A percentile compares a stretch with the other conserved stretches of the same genome.
Conservation (phyloP, 306 rosid genomes). For the Rosa multiflora region DNA sequence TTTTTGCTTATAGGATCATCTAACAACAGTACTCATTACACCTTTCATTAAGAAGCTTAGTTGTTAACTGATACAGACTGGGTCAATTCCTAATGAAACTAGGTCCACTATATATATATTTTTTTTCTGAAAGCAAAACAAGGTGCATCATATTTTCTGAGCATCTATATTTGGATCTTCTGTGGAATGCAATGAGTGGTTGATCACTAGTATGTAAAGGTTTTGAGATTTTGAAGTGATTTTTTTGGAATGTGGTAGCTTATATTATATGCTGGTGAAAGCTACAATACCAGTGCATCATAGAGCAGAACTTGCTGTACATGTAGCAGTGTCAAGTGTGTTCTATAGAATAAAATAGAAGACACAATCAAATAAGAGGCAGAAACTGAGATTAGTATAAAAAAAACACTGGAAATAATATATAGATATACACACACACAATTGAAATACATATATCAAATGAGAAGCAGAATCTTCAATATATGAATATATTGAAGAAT, state of each 20-base stretch:
- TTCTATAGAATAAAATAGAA: background rate
- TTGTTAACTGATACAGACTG: constrained; percentile 1
- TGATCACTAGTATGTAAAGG: background rate
- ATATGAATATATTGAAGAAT: background rate
- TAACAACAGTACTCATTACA: background rate
- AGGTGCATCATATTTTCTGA: too few relatives aligned
- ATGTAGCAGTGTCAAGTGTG: background rate
- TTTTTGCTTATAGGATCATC: background rate
- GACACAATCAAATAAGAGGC: background rate
- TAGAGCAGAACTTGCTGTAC: background rate
- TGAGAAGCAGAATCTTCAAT: too few relatives aligned
- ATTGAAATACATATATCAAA: background rate
- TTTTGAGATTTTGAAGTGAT: background rate
- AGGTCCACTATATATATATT: background rate
- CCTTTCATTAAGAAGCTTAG: background rate
- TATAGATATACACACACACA: too few relatives aligned
- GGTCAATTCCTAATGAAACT: background rate
- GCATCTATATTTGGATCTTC: too few relatives aligned
- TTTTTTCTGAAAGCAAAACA: too few relatives aligned
- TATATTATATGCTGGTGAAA: too few relatives aligned
- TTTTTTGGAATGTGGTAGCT: background rate
- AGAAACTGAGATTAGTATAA: background rate
- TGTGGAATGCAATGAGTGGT: too few relatives aligned
- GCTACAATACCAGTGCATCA: background rate
- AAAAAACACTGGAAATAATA: background rate